Base-by-base conservation (phyloP, 129 eudicot genomes). In the Tagetes erecta region DNA sequence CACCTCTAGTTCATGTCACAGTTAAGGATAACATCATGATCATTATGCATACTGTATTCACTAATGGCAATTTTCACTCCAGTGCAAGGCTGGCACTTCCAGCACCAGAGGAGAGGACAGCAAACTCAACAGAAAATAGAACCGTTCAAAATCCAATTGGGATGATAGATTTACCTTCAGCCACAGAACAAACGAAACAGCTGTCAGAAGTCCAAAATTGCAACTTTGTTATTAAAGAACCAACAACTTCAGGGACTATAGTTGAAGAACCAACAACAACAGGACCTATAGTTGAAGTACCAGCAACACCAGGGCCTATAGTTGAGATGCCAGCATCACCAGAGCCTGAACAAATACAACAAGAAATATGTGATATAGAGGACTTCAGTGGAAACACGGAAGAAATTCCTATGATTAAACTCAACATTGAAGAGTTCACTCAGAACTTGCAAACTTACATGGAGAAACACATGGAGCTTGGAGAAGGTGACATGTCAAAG, bases 11-110 rank as follows among this genome's bases (percentile, higher is more conserved):
- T 11, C 55, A 49, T 49, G 55, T 12, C 55, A 49, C 8, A 3
- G 20, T 12, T 49, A 49, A 2, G 13, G 35, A 20, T 68, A 11
- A 36, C 49, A 45, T 33, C 62, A 49, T 75, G 64, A 52, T 33
- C 64, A 51, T 66, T 45, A 55, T 40, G 7, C 55, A 49, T 66
- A 81, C 67, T 30, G 35, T 73, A 9, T 42, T 53, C 47, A 55
- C 77, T 77, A 53, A 63, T 81, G 38, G 72, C 68, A 9, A 37
- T 69, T 65, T 71, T 36, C 8, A 53, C 55, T 81, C 72, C 91
- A 95, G 99, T 82, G 99, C 97, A 74, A 86, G 99, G 74, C 92
- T 95, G 63, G 84, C 88, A 39, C 86, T 95, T 39, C 99, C 99
- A 65, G 96, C 90, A 68, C 89, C 96, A 59, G 91, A 87, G 74